These are phyloP conservation scores for Neltuma alba DNA, from an alignment of 306 rosid species.

Conservation along the genomic window DNA sequence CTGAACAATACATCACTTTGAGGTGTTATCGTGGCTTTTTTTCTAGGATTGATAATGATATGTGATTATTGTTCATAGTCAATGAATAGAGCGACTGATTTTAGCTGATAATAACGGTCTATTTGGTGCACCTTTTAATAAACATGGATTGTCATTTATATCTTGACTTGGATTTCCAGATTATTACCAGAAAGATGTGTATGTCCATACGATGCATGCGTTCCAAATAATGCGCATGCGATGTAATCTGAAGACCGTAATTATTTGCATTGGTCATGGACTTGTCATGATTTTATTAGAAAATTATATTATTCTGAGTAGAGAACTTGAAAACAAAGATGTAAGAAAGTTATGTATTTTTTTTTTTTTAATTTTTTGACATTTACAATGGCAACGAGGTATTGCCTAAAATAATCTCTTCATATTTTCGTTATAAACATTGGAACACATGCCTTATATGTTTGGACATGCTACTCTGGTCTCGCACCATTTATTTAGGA, in stretches of 20 bases:
- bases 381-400: background rate
- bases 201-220: background rate
- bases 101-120: conserved; percentile 11
- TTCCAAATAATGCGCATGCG: background rate
- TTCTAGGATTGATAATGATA: conserved; percentile 21
- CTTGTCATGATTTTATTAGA: background rate
- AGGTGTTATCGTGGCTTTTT: conserved; percentile 26
- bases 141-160: background rate
- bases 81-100: background rate
- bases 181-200: too few species aligned
- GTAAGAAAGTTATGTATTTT: background rate
- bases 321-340: background rate
- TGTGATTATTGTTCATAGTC: conserved; percentile 29
- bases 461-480: too few species aligned
- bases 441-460: too few species aligned
- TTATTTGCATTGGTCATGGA: background rate
- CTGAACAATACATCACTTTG: background rate
- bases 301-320: background rate
- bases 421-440: too few species aligned
- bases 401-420: too few species aligned
- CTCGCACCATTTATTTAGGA: too few species aligned
- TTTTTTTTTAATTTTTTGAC: background rate
- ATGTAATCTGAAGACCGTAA: background rate
- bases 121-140: background rate
- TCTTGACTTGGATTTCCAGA: background rate